phyloP scores from a whole-genome alignment of 768 basidiomycete genomes.

The Psilocybe azurescens region DNA sequence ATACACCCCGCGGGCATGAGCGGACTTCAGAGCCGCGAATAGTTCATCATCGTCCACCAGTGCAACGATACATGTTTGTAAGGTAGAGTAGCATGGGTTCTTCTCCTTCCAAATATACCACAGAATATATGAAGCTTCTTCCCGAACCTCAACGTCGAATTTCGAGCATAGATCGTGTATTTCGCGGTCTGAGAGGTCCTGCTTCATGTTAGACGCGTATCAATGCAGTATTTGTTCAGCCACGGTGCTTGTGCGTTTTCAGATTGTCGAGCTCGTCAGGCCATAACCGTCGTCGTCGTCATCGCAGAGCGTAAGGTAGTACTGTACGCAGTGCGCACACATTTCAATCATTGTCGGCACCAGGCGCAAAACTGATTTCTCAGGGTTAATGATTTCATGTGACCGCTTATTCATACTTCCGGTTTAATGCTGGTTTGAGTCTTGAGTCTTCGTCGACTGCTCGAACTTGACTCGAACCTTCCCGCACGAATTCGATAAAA shows the following conservation, averaged over 20 bases:
- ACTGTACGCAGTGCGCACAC: no score
- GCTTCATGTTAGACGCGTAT: conserved; percentile 14
- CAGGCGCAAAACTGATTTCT: no score
- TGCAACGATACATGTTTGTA: conserved; percentile 38
- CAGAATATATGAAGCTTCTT: conserved; percentile 46
- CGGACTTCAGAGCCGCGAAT: conserved; percentile 37
- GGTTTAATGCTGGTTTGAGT: no score
- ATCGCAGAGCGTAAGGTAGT: no score
- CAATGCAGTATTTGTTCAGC: not conserved
- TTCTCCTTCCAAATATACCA: conserved; percentile 43
- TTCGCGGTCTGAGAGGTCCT: conserved; percentile 29
- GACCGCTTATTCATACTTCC: no score
- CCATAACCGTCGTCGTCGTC: no score
- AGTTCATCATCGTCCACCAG: conserved; percentile 35
- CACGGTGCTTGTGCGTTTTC: not conserved
- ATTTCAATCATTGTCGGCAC: no score
- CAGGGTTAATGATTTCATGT: no score
- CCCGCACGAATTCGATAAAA: no score
- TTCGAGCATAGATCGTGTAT: conserved; percentile 34
- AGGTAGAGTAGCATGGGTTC: conserved; percentile 32
- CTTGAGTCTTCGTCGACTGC: no score
- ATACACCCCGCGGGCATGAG: conserved; percentile 34
- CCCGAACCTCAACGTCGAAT: conserved; percentile 40
- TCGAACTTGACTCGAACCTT: no score
- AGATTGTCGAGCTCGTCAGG: not conserved